phyloP scores from a whole-genome alignment of 441 rosid genomes.

The Eugenia klotzschiana region DNA sequence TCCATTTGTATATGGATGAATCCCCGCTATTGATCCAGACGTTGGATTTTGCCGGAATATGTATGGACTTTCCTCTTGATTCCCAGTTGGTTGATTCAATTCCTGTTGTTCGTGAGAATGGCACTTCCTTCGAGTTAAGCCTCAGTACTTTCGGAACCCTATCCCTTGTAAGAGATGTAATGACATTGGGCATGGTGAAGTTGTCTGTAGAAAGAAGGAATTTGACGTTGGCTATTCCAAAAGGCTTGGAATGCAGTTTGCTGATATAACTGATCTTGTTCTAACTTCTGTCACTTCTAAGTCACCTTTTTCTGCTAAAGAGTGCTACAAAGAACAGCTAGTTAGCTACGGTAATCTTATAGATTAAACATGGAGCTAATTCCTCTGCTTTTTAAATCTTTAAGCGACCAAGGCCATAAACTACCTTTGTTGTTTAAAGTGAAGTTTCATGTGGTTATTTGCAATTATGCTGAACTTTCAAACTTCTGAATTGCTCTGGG shows the following conservation, averaged over 20 bases:
- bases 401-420: neutral
- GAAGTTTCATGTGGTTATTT: neutral
- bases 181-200: neutral
- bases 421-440: neutral
- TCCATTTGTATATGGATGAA: accelerated
- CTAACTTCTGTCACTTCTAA: neutral
- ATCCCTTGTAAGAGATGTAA: neutral
- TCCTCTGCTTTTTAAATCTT: neutral
- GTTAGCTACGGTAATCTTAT: neutral
- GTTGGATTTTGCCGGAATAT: accelerated
- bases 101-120: neutral
- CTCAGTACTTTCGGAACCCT: neutral
- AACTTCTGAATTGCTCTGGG: neutral
- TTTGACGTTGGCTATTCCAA: neutral
- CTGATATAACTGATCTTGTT: neutral
- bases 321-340: neutral
- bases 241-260: neutral
- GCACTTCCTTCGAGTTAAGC: neutral
- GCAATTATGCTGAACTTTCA: neutral
- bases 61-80: neutral
- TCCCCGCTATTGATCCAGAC: neutral
- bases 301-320: neutral
- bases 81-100: neutral
- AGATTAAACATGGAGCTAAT: neutral
- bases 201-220: neutral